Conservation (phyloP, 2,329 filamentous ascomycete genomes). For the Diaporthe aspalathi region DNA sequence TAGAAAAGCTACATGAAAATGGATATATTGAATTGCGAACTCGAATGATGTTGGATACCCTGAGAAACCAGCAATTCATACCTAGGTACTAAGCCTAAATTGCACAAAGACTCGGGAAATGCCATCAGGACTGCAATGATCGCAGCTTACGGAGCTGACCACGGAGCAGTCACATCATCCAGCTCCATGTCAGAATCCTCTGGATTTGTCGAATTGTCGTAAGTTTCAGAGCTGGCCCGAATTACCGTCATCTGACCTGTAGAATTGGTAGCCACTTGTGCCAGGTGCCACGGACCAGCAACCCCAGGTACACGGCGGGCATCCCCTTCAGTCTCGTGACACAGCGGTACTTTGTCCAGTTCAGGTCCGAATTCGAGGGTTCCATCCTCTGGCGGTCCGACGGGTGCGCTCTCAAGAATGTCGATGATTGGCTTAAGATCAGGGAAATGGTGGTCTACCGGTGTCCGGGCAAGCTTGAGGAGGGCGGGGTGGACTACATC, state of each 20-base stretch:
- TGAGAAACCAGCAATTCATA: no score
- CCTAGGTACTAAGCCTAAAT: no score
- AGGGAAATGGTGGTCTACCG: background rate
- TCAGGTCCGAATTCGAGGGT: background rate
- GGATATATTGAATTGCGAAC: background rate
- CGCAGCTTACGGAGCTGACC: background rate
- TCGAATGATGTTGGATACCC: no score
- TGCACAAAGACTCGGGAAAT: background rate
- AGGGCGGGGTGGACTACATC: background rate
- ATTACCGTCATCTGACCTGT: background rate
- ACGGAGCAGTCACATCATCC: background rate
- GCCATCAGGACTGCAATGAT: background rate
- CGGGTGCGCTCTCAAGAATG: background rate
- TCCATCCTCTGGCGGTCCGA: background rate
- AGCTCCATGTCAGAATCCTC: background rate
- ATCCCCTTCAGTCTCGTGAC: background rate
- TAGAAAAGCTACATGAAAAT: background rate
- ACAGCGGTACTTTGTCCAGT: background rate
- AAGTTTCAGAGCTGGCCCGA: background rate
- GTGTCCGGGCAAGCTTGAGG: accelerated
- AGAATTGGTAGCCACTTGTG: background rate
- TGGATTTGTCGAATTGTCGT: background rate
- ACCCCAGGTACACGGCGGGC: background rate
- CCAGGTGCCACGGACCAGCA: background rate
- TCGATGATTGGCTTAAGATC: background rate